These are phyloP conservation scores for Xylaria digitata DNA, from an alignment of 2,329 filamentous ascomycete species.

Conservation along the genomic window DNA sequence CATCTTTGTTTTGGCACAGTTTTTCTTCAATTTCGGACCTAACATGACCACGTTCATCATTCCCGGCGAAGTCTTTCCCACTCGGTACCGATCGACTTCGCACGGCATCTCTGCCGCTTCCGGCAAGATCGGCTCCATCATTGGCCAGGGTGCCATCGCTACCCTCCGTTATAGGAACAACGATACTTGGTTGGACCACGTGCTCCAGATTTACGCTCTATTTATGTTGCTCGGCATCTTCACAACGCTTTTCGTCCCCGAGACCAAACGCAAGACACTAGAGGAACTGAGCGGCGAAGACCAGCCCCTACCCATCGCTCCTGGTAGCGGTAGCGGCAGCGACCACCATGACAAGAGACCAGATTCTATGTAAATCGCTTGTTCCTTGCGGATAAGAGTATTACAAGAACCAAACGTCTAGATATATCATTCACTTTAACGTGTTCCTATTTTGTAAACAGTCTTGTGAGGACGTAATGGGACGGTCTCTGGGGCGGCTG, in stretches of 20 bases:
- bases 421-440: slow-evolving; percentile 19
- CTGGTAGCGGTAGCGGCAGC: slow-evolving; percentile 18
- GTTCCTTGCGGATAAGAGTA: neutral
- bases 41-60: slow-evolving; percentile 69
- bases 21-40: slow-evolving; percentile 70
- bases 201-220: slow-evolving; percentile 78
- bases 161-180: slow-evolving; percentile 62
- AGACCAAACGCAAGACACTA: slow-evolving; percentile 79
- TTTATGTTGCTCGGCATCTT: slow-evolving; percentile 81
- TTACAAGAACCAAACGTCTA: neutral
- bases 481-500: neutral
- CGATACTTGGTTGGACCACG: slow-evolving; percentile 78
- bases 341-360: slow-evolving; percentile 35
- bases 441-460: slow-evolving; percentile 1
- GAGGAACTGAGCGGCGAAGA: slow-evolving; percentile 67
- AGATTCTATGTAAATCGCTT: slow-evolving; percentile 26
- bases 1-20: slow-evolving; percentile 67
- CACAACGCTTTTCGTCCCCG: slow-evolving; percentile 76
- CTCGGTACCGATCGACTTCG: slow-evolving; percentile 66
- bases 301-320: slow-evolving; percentile 33
- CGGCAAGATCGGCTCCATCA: slow-evolving; percentile 68
- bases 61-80: slow-evolving; percentile 67
- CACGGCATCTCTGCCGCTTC: slow-evolving; percentile 68
- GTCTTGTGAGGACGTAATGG: slow-evolving; percentile 8
- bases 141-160: slow-evolving; percentile 68